Conservation (phyloP, 106 monocot species). For the Gastrodia elata region DNA sequence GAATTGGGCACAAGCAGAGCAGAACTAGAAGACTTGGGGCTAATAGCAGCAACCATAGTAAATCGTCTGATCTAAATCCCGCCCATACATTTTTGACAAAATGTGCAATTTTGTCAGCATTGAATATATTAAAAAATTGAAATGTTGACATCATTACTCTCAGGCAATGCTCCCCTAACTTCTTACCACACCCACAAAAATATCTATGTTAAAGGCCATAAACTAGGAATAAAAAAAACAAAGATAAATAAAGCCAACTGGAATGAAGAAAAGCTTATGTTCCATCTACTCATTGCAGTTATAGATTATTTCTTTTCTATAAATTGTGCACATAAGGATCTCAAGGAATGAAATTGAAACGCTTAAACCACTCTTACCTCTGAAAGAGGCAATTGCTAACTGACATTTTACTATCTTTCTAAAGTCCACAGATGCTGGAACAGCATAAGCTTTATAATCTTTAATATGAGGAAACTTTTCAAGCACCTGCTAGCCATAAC, state of each 20-base stretch:
- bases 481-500: constrained; percentile 34
- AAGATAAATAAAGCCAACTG: too few species aligned
- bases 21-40: too few species aligned
- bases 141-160: neutral
- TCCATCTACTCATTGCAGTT: neutral
- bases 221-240: neutral
- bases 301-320: neutral
- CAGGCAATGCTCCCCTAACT: neutral
- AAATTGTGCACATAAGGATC: neutral
- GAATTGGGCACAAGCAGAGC: too few species aligned
- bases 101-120: neutral
- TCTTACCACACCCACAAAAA: neutral
- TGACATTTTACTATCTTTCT: constrained; percentile 57
- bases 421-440: constrained; percentile 42
- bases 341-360: neutral
- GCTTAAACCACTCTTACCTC: constrained; percentile 26
- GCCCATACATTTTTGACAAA: neutral
- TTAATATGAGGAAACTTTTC: constrained; percentile 76
- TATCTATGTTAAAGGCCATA: neutral
- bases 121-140: neutral
- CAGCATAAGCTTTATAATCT: constrained; percentile 46
- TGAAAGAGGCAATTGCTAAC: constrained; percentile 51
- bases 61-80: neutral
- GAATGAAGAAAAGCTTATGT: neutral
- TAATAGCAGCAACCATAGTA: neutral